phyloP scores from a whole-genome alignment of 2,329 filamentous ascomycete genomes.

The Trichoderma sp. region DNA sequence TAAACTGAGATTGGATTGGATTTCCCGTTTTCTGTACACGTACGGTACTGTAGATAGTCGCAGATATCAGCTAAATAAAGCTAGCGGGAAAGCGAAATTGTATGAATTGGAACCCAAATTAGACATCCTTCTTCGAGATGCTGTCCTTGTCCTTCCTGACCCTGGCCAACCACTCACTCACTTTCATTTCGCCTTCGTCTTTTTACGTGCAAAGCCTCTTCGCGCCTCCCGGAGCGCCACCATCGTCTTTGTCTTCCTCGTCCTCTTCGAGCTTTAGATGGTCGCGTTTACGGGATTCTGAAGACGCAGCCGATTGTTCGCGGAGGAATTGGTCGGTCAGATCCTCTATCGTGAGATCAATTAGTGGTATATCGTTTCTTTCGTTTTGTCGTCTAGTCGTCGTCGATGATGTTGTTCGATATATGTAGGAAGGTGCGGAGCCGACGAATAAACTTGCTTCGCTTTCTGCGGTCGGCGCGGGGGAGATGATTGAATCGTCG shows the following conservation, averaged over 20 bases:
- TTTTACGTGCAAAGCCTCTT: slow-evolving; percentile 1
- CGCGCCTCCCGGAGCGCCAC: background rate
- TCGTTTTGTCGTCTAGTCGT: background rate
- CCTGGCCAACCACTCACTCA: background rate
- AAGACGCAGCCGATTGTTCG: background rate
- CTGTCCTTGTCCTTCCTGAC: background rate
- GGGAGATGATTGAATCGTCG: background rate
- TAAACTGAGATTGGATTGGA: background rate
- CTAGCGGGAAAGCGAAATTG: background rate
- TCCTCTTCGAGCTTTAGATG: background rate
- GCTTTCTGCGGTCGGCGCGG: background rate
- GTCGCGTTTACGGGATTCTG: background rate
- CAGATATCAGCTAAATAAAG: background rate
- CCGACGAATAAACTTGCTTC: slow-evolving; percentile 9
- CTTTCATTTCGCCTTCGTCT: background rate
- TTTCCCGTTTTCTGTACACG: background rate
- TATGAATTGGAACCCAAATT: background rate
- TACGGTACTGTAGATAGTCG: background rate
- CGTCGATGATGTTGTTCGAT: background rate
- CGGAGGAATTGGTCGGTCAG: background rate
- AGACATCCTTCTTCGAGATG: background rate
- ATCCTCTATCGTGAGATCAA: slow-evolving; percentile 12
- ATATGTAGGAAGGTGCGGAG: background rate
- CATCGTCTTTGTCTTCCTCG: background rate
- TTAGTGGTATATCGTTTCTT: background rate